Evolutionary conservation across 1,139 yeast genomes (phyloP).

Genomic region (Scheffersomyces titani): DNA sequence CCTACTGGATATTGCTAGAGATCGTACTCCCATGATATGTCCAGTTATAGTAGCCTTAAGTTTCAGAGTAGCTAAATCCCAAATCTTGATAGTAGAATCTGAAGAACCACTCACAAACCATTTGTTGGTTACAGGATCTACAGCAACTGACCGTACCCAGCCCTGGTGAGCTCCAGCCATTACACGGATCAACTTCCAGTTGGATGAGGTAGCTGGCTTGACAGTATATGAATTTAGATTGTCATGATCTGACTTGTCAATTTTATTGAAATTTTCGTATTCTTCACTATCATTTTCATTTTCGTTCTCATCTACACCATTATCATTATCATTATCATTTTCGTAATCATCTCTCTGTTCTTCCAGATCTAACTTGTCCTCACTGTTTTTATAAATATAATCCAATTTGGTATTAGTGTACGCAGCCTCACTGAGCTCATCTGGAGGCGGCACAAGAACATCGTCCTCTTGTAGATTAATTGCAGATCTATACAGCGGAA

Average conservation of each 20-base stretch:
- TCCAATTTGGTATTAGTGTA: slow-evolving; percentile 33
- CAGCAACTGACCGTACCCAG: slow-evolving; percentile 79
- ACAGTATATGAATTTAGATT: background rate
- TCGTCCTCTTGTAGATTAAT: slow-evolving; percentile 12
- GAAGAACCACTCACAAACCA: slow-evolving; percentile 94
- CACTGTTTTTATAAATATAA: slow-evolving; percentile 12
- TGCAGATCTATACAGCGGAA: background rate
- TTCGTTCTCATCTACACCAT: background rate
- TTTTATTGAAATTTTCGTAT: background rate
- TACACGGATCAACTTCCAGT: slow-evolving; percentile 72
- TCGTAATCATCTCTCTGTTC: background rate
- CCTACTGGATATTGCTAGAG: slow-evolving; percentile 67
- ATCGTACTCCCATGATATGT: slow-evolving; percentile 87
- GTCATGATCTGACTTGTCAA: background rate
- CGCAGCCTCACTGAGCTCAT: slow-evolving; percentile 32
- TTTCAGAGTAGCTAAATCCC: slow-evolving; percentile 81
- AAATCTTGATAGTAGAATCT: slow-evolving; percentile 84
- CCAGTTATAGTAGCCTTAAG: slow-evolving; percentile 81
- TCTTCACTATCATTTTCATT: background rate
- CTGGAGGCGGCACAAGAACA: slow-evolving; percentile 27
- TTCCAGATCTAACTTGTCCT: background rate
- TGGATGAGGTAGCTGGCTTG: background rate
- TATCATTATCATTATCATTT: slow-evolving; percentile 2
- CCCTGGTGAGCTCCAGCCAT: slow-evolving; percentile 87
- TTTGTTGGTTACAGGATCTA: slow-evolving; percentile 79